Base-by-base conservation (phyloP, 2,329 filamentous ascomycete species). In the Tolypocladium nubicola region DNA sequence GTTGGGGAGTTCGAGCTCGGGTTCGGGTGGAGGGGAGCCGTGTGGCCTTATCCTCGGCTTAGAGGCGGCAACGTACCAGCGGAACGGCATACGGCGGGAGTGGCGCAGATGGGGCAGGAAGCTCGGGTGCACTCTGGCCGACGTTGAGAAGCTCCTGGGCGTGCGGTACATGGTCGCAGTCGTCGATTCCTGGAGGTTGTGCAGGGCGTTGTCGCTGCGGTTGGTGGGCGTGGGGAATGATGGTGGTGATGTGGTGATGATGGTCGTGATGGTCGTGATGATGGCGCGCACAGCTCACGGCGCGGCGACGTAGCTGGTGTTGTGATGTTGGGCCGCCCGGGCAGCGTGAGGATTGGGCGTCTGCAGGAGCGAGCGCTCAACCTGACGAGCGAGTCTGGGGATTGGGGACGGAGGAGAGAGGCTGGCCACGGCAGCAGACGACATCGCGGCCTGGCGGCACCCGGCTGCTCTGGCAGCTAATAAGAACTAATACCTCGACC, bases 41-140 rank as follows among this genome's bases (percentile, higher is more conserved):
- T 26, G 26, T 26, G 30, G 30, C 7, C 7, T 5, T 13, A 21
- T 50, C 30, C 30, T 50, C 47, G 47, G 47, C 47, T 50, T 21
- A 35, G 30, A 35, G 6, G 21, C 41, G 19, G 2, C 3, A 6
- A 35, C 47, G 30, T 65, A 73, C 70, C 70, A 67, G 67, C 63
- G 63, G 55, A 67, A 66, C 54, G 67, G 66, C 54, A 66, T 60
- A 41, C 64, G 64, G 49, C 64, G 62, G 10, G 67, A 64, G 39
- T 66, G 69, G 52, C 65, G 67, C 52, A 70, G 58, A 55, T 68
- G 66, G 39, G 68, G 67, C 43, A 72, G 65, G 62, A 68, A 66
- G 61, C 61, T 67, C 35, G 68, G 68, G 56, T 72, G 67, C 47
- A 70, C 67, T 52, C 64, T 68, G 40, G 69, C 68, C 30, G 70